Evolutionary conservation across 257 asterid species (phyloP).

Genomic region (Verbascum thapsus): DNA sequence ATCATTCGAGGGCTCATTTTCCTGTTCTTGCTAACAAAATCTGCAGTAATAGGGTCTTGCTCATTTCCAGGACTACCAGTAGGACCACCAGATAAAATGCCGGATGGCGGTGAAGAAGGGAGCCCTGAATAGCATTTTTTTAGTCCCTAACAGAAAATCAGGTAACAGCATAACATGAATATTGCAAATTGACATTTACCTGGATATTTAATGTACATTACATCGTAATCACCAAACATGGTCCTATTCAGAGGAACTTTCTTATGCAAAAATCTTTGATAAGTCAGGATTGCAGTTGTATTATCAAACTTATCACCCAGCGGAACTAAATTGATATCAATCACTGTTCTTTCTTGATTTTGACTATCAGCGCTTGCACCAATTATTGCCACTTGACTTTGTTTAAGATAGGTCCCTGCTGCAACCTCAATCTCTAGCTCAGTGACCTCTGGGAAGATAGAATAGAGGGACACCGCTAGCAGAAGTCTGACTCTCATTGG

Average conservation of each 20-base stretch:
- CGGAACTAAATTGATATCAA: conserved; percentile 87
- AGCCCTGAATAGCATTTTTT: conserved; percentile 54
- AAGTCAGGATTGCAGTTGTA: conserved; percentile 85
- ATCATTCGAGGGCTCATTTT: conserved; percentile 71
- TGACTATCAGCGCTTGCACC: conserved; percentile 91
- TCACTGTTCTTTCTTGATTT: conserved; percentile 75
- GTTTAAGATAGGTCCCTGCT: conserved; percentile 81
- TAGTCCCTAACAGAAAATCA: conserved; percentile 28
- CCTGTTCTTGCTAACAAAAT: conserved; percentile 61
- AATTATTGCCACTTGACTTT: conserved; percentile 80
- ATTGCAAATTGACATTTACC: conserved; percentile 46
- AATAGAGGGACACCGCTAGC: conserved; percentile 70
- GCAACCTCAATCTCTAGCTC: conserved; percentile 92
- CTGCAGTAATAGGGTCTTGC: conserved; percentile 79
- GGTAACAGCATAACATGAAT: conserved; percentile 17
- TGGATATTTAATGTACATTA: conserved; percentile 68
- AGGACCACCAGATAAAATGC: conserved; percentile 67
- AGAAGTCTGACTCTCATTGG: conserved; percentile 96
- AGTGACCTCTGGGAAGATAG: conserved; percentile 78
- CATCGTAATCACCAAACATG: conserved; percentile 83
- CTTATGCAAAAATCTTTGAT: conserved; percentile 77
- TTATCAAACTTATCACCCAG: conserved; percentile 92
- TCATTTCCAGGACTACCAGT: conserved; percentile 69
- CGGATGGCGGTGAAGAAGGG: conserved; percentile 75
- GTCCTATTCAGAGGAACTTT: conserved; percentile 86